These are phyloP conservation scores for Ascochyta rabiei DNA, from an alignment of 2,329 filamentous ascomycete genomes.

Conservation along the genomic window DNA sequence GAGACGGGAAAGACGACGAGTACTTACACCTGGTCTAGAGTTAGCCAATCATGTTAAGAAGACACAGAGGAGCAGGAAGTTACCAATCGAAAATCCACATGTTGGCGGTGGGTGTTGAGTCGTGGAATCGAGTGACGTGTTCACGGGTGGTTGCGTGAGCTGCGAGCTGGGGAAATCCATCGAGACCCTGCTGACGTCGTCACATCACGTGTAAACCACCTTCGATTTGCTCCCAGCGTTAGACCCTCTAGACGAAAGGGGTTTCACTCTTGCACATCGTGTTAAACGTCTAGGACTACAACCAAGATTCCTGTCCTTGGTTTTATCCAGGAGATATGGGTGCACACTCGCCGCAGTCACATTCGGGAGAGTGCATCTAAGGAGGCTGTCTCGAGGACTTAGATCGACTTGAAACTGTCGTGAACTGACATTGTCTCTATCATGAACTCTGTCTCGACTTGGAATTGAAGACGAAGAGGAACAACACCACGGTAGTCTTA, in stretches of 20 bases:
- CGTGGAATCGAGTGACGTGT: neutral
- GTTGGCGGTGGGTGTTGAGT: neutral
- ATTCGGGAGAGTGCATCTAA: too few relatives aligned
- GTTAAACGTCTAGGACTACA: too few relatives aligned
- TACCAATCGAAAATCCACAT: slow-evolving; percentile 97
- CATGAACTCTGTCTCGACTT: too few relatives aligned
- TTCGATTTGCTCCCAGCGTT: neutral
- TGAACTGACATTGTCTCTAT: too few relatives aligned
- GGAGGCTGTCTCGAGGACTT: too few relatives aligned
- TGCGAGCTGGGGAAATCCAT: slow-evolving; percentile 1
- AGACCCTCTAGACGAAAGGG: neutral
- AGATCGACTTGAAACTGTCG: too few relatives aligned
- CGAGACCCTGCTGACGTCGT: slow-evolving; percentile 16
- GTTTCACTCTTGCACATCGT: neutral
- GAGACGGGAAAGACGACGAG: slow-evolving; percentile 5
- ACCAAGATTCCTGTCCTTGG: too few relatives aligned
- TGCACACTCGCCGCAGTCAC: too few relatives aligned
- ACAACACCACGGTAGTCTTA: too few relatives aligned
- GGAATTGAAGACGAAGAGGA: too few relatives aligned
- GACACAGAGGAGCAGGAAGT: neutral
- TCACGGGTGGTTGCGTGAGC: neutral
- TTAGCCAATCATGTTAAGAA: slow-evolving; percentile 15
- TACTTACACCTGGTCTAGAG: slow-evolving; percentile 40
- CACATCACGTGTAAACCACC: slow-evolving; percentile 8
- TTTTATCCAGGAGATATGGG: too few relatives aligned